Conservation (phyloP, 768 basidiomycete species). For the Mycena haematopus region DNA sequence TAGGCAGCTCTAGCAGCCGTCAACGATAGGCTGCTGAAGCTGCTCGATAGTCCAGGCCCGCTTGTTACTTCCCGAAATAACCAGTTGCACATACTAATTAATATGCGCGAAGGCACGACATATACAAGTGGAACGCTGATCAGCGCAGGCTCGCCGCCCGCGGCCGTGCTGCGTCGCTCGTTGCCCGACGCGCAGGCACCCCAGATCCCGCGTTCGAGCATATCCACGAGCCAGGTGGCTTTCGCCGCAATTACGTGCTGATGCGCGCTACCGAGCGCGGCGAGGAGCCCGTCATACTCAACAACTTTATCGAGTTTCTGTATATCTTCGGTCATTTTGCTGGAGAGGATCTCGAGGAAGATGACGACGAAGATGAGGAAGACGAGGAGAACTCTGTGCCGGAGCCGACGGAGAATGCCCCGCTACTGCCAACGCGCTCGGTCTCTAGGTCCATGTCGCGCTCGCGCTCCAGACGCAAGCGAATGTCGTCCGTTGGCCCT, state of each 20-base stretch:
- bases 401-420: conserved; percentile 54
- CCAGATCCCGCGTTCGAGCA: conserved; percentile 86
- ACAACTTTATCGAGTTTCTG: conserved; percentile 94
- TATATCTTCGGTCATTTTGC: conserved; percentile 97
- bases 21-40: not conserved
- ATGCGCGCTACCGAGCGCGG: conserved; percentile 74
- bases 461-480: conserved; percentile 52
- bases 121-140: conserved; percentile 95
- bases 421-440: conserved; percentile 52
- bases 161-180: conserved; percentile 73
- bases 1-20: no score
- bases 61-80: not conserved
- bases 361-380: conserved; percentile 77
- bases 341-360: conserved; percentile 88
- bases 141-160: conserved; percentile 66
- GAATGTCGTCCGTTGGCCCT: conserved; percentile 64
- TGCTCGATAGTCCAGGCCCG: not conserved
- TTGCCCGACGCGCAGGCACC: conserved; percentile 55
- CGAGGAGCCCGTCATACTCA: conserved; percentile 66
- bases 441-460: conserved; percentile 46
- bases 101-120: conserved; percentile 67
- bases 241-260: conserved; percentile 87
- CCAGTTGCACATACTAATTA: not conserved
- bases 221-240: conserved; percentile 95
- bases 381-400: conserved; percentile 45